A percentile compares a stretch with the other conserved stretches of the same genome.
Conservation (phyloP, 306 rosid species). For the Quercus gilva region DNA sequence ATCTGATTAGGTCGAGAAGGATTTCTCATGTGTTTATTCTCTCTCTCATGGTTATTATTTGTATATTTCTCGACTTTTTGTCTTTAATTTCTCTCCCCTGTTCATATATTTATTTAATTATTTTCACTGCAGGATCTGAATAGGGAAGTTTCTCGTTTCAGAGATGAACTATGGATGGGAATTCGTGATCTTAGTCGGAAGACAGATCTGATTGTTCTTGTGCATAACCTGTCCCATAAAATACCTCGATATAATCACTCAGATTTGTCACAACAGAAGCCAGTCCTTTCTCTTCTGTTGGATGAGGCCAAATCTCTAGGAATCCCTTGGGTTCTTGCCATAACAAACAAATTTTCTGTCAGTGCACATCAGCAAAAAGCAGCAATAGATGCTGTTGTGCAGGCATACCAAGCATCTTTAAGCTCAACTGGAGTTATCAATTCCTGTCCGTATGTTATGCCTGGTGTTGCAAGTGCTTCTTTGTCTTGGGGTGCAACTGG, state of each 20-base stretch:
- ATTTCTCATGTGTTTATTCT: neutral
- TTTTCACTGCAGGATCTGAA: conserved; percentile 60
- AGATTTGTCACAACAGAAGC: conserved; percentile 55
- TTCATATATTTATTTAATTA: neutral
- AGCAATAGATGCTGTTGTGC: conserved; percentile 72
- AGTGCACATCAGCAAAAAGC: conserved; percentile 90
- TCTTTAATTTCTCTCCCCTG: neutral
- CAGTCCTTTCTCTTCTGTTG: conserved; percentile 76
- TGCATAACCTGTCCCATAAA: conserved; percentile 88
- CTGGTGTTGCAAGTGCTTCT: conserved; percentile 65
- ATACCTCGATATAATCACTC: conserved; percentile 68
- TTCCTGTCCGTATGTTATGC: conserved; percentile 82
- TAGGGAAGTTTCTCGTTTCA: conserved; percentile 61
- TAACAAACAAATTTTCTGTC: conserved; percentile 92
- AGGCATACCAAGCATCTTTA: conserved; percentile 72
- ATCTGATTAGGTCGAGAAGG: neutral
- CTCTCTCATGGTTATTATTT: neutral
- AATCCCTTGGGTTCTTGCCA: conserved; percentile 95
- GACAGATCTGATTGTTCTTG: conserved; percentile 86
- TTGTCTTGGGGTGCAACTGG: conserved; percentile 52
- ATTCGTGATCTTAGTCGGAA: conserved; percentile 78
- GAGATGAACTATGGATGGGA: conserved; percentile 86
- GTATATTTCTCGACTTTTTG: neutral
- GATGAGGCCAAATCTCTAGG: conserved; percentile 97
- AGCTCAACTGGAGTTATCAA: conserved; percentile 66